Conservation (phyloP, 1,139 yeast species). For the Diutina siamensis region DNA sequence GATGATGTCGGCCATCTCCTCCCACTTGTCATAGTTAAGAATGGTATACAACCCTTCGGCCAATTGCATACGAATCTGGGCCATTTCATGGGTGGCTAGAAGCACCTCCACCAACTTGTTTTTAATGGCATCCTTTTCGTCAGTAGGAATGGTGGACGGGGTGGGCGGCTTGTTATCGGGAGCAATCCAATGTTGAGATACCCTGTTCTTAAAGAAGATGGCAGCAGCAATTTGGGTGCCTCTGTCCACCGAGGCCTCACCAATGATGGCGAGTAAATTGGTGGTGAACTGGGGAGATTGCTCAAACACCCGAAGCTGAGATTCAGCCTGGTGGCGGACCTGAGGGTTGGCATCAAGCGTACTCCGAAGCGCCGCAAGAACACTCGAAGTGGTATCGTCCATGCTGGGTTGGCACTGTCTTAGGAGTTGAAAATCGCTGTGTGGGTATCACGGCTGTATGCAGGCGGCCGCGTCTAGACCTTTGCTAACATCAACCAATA, state of each 20-base stretch:
- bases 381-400: constrained; percentile 3
- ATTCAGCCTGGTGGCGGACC: constrained; percentile 31
- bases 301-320: constrained; percentile 28
- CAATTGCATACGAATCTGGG: constrained; percentile 28
- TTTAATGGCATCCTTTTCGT: constrained; percentile 44
- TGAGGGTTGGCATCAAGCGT: constrained; percentile 29
- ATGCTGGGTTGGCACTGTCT: neutral
- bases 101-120: constrained; percentile 37
- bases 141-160: constrained; percentile 23
- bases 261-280: constrained; percentile 41
- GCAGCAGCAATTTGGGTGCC: constrained; percentile 53
- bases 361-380: neutral
- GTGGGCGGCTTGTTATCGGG: constrained; percentile 26
- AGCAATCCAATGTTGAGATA: constrained; percentile 43
- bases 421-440: neutral
- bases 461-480: neutral
- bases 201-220: constrained; percentile 56
- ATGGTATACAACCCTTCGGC: constrained; percentile 32
- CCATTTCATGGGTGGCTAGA: constrained; percentile 23
- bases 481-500: neutral
- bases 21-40: constrained; percentile 35
- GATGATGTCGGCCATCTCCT: constrained; percentile 24
- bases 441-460: neutral
- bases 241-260: constrained; percentile 32
- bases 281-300: constrained; percentile 47